Evolutionary conservation across 2,329 filamentous ascomycete species (phyloP).

Genomic region (Hypoxylon rubiginosum): DNA sequence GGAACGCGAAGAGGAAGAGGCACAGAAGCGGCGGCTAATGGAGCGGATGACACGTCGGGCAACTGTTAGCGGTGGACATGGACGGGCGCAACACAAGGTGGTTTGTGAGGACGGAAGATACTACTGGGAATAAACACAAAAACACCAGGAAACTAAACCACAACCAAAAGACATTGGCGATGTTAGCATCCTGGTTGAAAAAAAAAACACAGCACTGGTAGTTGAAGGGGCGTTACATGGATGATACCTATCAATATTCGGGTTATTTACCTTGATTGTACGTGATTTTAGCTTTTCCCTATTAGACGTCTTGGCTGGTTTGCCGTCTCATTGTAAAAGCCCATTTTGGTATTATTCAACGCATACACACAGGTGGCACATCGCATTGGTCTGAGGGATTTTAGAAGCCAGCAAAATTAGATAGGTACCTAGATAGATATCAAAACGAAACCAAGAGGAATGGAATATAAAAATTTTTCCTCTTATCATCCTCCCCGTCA

Average conservation of each 20-base stretch:
- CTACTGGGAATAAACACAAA: conserved; percentile 57
- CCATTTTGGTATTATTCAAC: conserved; percentile 29
- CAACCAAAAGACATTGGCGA: conserved; percentile 15
- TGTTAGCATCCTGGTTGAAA: conserved; percentile 28
- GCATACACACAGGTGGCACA: conserved; percentile 9
- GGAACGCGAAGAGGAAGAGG: conserved; percentile 54
- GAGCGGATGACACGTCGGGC: conserved; percentile 59
- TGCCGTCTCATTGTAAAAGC: conserved; percentile 32
- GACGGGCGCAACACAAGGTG: conserved; percentile 50
- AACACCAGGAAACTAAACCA: conserved; percentile 2
- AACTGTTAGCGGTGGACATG: conserved; percentile 54
- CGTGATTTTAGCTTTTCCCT: conserved; percentile 22
- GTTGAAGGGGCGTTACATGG: conserved; percentile 29
- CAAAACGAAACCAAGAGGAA: conserved; percentile 14
- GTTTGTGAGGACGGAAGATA: conserved; percentile 58
- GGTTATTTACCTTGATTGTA: conserved; percentile 21
- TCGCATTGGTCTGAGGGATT: conserved; percentile 29
- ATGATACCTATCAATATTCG: conserved; percentile 30
- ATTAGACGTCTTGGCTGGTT: conserved; percentile 27
- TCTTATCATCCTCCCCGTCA: conserved; percentile 13
- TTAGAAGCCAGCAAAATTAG: conserved; percentile 8
- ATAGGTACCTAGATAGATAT: conserved; percentile 1
- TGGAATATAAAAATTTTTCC: conserved; percentile 15
- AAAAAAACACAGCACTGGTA: conserved; percentile 13
- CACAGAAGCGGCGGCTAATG: conserved; percentile 55